phyloP scores from a whole-genome alignment of 345 rosid genomes.

The Gynandropsis gynandra region DNA sequence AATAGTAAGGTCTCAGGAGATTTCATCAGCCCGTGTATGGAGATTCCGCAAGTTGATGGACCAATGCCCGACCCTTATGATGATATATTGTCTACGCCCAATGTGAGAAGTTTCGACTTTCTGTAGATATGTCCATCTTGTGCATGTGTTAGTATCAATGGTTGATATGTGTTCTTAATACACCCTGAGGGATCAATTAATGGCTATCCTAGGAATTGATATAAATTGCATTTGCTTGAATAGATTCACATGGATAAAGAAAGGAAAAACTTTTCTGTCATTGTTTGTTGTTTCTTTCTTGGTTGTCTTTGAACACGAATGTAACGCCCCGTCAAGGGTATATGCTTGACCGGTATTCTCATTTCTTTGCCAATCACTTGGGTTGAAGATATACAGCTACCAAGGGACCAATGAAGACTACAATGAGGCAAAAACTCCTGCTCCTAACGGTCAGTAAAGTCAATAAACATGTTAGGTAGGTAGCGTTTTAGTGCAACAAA shows the following conservation, averaged over 20 bases:
- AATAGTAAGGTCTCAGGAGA: conserved; percentile 16
- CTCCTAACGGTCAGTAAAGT: conserved; percentile 55
- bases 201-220: conserved; percentile 6
- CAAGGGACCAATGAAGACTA: conserved; percentile 89
- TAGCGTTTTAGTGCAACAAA: conserved; percentile 6
- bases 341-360: neutral
- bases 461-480: conserved; percentile 2
- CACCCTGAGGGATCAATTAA: neutral
- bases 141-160: neutral
- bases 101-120: conserved; percentile 46
- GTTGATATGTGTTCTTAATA: too few relatives aligned
- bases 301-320: conserved; percentile 1
- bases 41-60: conserved; percentile 90
- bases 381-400: conserved; percentile 76
- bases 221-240: conserved; percentile 2
- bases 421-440: conserved; percentile 84
- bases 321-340: neutral
- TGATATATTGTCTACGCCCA: conserved; percentile 85
- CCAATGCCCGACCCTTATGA: conserved; percentile 93
- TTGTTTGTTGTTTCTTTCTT: conserved; percentile 6
- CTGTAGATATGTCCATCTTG: conserved; percentile 6
- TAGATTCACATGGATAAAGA: conserved; percentile 1
- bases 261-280: neutral
- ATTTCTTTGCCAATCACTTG: conserved; percentile 1
- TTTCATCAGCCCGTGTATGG: conserved; percentile 26